phyloP scores from a whole-genome alignment of 1,284 basidiomycete genomes.

The Ganoderma leucocontextum region DNA sequence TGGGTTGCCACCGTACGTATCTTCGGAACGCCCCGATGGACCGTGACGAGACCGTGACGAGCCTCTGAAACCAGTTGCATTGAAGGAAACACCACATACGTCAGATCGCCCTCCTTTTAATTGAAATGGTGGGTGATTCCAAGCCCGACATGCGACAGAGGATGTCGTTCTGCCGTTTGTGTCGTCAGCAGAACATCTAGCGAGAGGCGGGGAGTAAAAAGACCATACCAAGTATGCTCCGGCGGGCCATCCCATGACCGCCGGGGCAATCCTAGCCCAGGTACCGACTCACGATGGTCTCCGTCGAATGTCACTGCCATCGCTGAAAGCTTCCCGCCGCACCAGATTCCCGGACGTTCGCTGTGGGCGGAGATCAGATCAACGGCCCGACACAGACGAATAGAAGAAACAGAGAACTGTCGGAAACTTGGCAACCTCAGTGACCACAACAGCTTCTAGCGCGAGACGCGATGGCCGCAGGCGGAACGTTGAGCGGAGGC shows the following conservation, averaged over 20 bases:
- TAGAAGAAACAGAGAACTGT: background rate
- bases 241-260: background rate
- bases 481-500: background rate
- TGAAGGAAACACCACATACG: background rate
- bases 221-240: background rate
- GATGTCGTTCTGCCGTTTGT: background rate
- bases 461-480: background rate
- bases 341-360: background rate
- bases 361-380: background rate
- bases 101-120: background rate
- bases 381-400: background rate
- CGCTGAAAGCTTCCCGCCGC: background rate
- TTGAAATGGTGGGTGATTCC: background rate
- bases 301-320: background rate
- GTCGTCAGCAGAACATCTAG: background rate
- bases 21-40: background rate
- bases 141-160: background rate
- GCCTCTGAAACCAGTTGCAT: background rate
- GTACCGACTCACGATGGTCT: background rate
- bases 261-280: background rate
- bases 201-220: background rate
- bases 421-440: background rate
- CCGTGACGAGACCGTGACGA: background rate
- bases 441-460: background rate
- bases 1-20: background rate